Evolutionary conservation across 2,329 filamentous ascomycete genomes (phyloP).

Genomic region (Mollisiaceae sp.): DNA sequence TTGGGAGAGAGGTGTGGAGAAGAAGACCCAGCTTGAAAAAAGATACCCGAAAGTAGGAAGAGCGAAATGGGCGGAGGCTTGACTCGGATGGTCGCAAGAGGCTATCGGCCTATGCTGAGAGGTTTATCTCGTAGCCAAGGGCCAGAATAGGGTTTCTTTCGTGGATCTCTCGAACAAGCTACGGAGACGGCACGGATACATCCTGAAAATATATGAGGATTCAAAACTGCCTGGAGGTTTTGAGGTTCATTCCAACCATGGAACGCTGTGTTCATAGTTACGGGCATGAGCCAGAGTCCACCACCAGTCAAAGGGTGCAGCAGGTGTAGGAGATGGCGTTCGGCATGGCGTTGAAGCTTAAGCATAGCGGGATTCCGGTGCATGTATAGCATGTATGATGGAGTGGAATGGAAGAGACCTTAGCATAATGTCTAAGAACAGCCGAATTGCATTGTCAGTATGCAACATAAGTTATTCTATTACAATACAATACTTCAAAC

Average conservation of each 20-base stretch:
- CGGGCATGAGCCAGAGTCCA: not conserved
- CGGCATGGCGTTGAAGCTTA: not conserved
- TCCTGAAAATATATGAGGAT: no score
- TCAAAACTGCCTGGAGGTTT: not conserved
- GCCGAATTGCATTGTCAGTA: not conserved
- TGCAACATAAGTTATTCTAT: not conserved
- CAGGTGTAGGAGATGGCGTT: conserved; percentile 3
- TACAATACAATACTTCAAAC: not conserved
- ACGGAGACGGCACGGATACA: no score
- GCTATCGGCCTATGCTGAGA: no score
- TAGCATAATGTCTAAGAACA: conserved; percentile 1
- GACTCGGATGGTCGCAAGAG: no score
- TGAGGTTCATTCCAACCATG: not conserved
- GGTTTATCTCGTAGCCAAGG: no score
- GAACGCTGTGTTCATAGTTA: not conserved
- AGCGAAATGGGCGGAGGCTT: no score
- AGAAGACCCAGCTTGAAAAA: not conserved
- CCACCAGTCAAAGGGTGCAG: not conserved
- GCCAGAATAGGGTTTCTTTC: no score
- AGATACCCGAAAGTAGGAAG: not conserved
- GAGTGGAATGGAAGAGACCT: not conserved
- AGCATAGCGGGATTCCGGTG: not conserved
- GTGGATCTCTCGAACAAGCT: no score
- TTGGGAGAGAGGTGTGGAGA: not conserved
- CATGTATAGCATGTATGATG: not conserved